Evolutionary conservation across 2,329 filamentous ascomycete species (phyloP), one percentile per base, ranked within the genome.

Genomic region (Ustilaginoidea virens): DNA sequence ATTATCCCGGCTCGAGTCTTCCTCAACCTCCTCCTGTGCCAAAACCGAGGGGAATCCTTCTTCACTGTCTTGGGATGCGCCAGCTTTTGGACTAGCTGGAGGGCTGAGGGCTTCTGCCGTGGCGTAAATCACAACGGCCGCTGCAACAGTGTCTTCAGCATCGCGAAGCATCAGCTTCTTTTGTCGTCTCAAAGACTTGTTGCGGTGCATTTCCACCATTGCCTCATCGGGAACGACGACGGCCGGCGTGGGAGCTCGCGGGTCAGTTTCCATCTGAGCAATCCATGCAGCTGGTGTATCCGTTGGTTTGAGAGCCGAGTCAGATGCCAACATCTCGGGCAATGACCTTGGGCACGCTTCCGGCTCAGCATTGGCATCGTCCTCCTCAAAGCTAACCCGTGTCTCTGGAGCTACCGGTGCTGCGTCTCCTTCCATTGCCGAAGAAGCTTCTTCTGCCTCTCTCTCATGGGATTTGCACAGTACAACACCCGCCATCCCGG

Each of bases 41-140:
- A 23, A 7, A 20, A 23, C 15, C 7, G 27, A 27, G 26, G 45
- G 39, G 24, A 48, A 29, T 17, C 39, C 39, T 29, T 40, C 37
- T 27, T 48, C 40, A 27, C 43, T 25, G 26, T 27, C 43, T 30
- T 28, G 39, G 32, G 32, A 41, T 34, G 17, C 28, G 29, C 16
- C 33, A 18, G 26, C 28, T 11, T 12, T 32, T 7, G 46, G 56
- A 39, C 53, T 56, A 17, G 43, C 44, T 16, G 49, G 50, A 25
- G 58, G 57, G 32, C 56, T 61, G 33, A 67, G 43, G 24, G 53
- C 56, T 35, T 63, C 61, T 19, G 55, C 61, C 7, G 63, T 55
- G 22, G 66, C 64, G 35, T 65, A 66, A 13, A 69, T 57, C 15
- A 68, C 55, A 15, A 68, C 65, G 10, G 61, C 66, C 19, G 65